Base-by-base conservation (phyloP, 1,284 basidiomycete species). In the Garcileccinum viscosum region DNA sequence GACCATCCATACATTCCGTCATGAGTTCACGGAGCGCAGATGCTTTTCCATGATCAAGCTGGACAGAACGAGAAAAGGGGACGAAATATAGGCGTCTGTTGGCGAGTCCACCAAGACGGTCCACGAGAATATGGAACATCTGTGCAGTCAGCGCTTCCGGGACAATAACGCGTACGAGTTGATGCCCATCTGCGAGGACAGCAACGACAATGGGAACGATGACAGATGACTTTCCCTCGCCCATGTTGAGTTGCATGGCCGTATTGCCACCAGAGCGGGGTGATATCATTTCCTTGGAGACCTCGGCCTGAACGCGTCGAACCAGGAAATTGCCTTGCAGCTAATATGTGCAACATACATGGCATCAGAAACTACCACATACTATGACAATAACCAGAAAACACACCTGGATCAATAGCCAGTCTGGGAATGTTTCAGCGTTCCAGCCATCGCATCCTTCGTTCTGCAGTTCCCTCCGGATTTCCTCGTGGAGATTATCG, bases 211-310 rank as follows among this genome's bases (percentile, higher is more conserved):
- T 76, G 1, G 87, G 87, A 1, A 85, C 81, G 37, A 88, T 88
- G 7, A 88, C 87, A 0, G 86, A 85, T 3, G 86, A 85, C 69
- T 89, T 89, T 5, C 88, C 88, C 70, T 89, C 87, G 2, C 87
- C 87, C 88, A 89, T 89, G 61, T 88, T 88, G 30, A 89, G 82
- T 67, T 89, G 87, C 38, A 86, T 77, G 5, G 82, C 73, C 0
- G 81, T 82, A 63, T 83, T 89, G 8, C 67, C n/a, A 3, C 69
- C 63, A 0, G 77, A 80, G 2, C 58, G 33, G 2, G 88, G 87
- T 0, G 71, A 66, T 27, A 87, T 84, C 88, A 89, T 89, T 62
- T 87, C 80, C 7, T 73, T 64, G 1, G 86, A 83, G 8, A 87
- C 79, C 0, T 75, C 65, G 4, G 76, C 73, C 70, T 89, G 88